These are phyloP conservation scores for Vaccinium corymbosum DNA, from an alignment of 148 eudicot species.

Conservation along the genomic window DNA sequence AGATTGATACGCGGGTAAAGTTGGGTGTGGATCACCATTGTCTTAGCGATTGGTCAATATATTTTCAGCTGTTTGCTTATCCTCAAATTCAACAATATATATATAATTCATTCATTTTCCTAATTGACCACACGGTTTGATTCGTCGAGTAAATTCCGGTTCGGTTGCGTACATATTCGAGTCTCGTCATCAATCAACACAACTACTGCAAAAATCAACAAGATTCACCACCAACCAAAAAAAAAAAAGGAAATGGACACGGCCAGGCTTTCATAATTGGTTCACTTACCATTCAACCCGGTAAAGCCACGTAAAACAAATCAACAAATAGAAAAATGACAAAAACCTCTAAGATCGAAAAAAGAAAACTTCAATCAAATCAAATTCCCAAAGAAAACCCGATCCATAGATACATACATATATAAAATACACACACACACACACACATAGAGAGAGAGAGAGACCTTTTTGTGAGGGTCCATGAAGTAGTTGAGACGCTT, in stretches of 20 bases:
- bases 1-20: neutral
- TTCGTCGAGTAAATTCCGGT: too few relatives aligned
- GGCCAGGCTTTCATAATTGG: neutral
- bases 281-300: neutral
- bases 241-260: neutral
- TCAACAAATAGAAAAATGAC: neutral
- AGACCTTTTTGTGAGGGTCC: conserved; percentile 81
- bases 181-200: neutral
- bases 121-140: neutral
- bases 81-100: neutral
- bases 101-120: too few relatives aligned
- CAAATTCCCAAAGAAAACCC: neutral
- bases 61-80: neutral
- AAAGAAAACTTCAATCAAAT: neutral
- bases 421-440: too few relatives aligned
- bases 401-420: neutral
- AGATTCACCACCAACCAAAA: neutral
- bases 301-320: neutral
- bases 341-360: too few relatives aligned
- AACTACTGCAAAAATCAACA: neutral
- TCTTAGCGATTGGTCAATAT: neutral
- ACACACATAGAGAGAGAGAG: neutral
- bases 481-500: conserved; percentile 37
- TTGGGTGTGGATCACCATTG: neutral
- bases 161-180: neutral